phyloP scores from a whole-genome alignment of 331 rosid species.

The Prunus yedoensis region DNA sequence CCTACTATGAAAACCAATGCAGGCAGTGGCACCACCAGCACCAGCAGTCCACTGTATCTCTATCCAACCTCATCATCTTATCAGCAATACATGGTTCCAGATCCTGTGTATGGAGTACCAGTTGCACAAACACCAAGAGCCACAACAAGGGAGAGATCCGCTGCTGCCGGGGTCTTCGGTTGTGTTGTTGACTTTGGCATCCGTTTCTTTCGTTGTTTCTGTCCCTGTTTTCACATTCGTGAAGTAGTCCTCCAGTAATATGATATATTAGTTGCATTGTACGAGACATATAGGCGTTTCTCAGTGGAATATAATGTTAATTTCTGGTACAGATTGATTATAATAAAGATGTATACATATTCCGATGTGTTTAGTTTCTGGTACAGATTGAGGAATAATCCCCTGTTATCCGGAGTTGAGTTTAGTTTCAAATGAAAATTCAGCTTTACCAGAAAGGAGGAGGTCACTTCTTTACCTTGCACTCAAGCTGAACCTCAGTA shows the following conservation, averaged over 20 bases:
- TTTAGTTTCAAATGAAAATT: background rate
- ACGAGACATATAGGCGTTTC: background rate
- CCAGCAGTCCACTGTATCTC: background rate
- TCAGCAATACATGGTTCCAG: constrained; percentile 49
- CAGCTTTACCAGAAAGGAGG: background rate
- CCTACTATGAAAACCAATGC: background rate
- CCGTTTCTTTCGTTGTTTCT: constrained; percentile 49
- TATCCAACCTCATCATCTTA: constrained; percentile 19
- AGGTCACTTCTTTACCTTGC: constrained; percentile 61
- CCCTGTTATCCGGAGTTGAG: background rate
- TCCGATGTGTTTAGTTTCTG: background rate
- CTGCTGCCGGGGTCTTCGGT: constrained; percentile 28
- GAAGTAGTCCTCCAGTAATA: constrained; percentile 6
- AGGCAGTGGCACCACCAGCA: background rate
- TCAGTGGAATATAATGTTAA: background rate
- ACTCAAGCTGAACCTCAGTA: constrained; percentile 88
- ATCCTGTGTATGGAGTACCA: constrained; percentile 56
- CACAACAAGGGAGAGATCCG: constrained; percentile 15
- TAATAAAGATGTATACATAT: too few relatives aligned
- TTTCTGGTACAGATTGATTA: too few relatives aligned
- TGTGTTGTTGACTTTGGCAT: constrained; percentile 34
- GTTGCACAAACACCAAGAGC: constrained; percentile 15
- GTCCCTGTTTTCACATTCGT: constrained; percentile 54
- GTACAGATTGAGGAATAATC: background rate
- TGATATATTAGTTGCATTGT: background rate